Evolutionary conservation across 1,139 yeast species (phyloP).

Genomic region (Saccharomyces hybrid): DNA sequence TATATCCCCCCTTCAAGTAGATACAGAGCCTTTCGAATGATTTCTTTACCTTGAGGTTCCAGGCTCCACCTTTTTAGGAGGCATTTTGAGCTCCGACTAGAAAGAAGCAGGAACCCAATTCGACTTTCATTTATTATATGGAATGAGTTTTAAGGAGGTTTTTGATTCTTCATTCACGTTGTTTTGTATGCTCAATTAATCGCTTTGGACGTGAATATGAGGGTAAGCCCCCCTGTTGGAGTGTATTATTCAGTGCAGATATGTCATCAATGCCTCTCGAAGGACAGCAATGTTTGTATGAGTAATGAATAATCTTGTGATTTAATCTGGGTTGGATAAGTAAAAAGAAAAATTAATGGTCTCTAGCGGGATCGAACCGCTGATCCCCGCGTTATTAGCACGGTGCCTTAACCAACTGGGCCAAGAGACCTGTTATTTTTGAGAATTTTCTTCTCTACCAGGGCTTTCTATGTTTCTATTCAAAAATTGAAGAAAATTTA

Average conservation of each 20-base stretch:
- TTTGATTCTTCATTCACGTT: background rate
- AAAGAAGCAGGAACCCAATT: background rate
- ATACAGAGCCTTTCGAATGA: background rate
- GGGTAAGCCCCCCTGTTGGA: too few relatives aligned
- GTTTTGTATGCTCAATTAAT: background rate
- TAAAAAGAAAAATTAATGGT: slow-evolving; percentile 7
- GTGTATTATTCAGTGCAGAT: too few relatives aligned
- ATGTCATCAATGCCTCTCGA: too few relatives aligned
- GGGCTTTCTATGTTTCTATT: too few relatives aligned
- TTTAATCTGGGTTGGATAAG: too few relatives aligned
- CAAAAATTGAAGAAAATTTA: too few relatives aligned
- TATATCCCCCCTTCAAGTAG: background rate
- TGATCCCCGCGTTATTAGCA: slow-evolving; percentile 31
- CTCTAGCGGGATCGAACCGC: slow-evolving; percentile 32
- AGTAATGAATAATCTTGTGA: too few relatives aligned
- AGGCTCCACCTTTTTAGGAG: background rate
- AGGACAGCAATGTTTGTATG: too few relatives aligned
- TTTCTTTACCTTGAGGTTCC: background rate
- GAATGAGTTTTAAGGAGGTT: background rate
- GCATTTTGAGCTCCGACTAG: background rate
- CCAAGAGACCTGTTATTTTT: slow-evolving; percentile 18
- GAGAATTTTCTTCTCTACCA: background rate
- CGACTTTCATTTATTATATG: too few relatives aligned
- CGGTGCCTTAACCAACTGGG: slow-evolving; percentile 32
- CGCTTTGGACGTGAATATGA: background rate